Percentiles rank a stretch among this genome's conserved stretches.
Conservation (phyloP, 1,284 basidiomycete species). For the Mycosarcoma mackinlayi region DNA sequence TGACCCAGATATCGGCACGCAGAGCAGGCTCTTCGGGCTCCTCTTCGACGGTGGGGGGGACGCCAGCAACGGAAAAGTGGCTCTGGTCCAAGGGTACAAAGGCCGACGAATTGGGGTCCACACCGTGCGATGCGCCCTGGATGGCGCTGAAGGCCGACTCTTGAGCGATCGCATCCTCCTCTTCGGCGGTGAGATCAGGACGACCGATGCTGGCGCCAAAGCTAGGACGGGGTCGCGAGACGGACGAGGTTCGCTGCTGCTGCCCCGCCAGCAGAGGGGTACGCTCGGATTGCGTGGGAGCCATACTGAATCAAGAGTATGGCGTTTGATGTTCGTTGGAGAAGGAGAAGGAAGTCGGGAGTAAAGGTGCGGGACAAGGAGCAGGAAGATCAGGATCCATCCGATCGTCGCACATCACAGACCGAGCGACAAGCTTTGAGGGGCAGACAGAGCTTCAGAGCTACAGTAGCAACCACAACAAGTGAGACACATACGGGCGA, state of each 20-base stretch:
- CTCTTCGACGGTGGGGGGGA: slow-evolving; percentile 37
- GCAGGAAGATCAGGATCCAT: no score
- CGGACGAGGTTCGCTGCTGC: slow-evolving; percentile 26
- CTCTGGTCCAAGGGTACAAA: slow-evolving; percentile 62
- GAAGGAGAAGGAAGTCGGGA: slow-evolving; percentile 9
- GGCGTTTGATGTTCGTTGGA: background rate
- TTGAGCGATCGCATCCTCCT: slow-evolving; percentile 61
- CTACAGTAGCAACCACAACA: no score
- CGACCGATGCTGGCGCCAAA: slow-evolving; percentile 50
- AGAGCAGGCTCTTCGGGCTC: slow-evolving; percentile 42
- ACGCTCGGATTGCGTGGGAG: slow-evolving; percentile 42
- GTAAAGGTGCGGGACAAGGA: background rate
- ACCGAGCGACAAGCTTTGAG: slow-evolving; percentile 2
- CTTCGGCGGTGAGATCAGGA: slow-evolving; percentile 46
- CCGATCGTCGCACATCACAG: no score
- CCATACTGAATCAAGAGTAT: slow-evolving; percentile 12
- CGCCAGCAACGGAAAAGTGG: slow-evolving; percentile 52
- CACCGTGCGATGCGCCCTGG: slow-evolving; percentile 61
- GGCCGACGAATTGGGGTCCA: slow-evolving; percentile 65
- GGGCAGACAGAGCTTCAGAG: no score
- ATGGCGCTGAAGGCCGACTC: slow-evolving; percentile 63
- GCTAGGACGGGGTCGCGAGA: slow-evolving; percentile 45
- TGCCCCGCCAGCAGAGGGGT: slow-evolving; percentile 46
- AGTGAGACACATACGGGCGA: no score
- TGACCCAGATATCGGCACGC: slow-evolving; percentile 58